Conservation (phyloP, 805 yeast genomes). For the Komagataella kurtzmanii region DNA sequence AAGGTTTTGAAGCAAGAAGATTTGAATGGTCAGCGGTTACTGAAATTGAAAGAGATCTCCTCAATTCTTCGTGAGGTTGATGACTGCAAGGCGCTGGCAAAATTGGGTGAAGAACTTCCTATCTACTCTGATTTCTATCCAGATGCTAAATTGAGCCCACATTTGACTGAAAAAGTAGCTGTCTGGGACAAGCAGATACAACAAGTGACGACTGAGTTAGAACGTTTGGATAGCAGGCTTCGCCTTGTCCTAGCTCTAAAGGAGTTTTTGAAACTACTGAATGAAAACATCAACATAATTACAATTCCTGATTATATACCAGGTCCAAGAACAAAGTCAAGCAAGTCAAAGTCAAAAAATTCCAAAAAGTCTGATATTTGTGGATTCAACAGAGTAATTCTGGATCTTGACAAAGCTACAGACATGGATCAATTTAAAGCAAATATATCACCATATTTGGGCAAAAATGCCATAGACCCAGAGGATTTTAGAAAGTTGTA, state of each 20-base stretch:
- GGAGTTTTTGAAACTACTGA: conserved; percentile 8
- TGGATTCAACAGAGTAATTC: conserved; percentile 25
- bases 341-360: neutral
- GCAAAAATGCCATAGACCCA: conserved; percentile 1
- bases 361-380: conserved; percentile 28
- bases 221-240: neutral
- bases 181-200: conserved; percentile 1
- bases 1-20: conserved; percentile 4
- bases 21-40: conserved; percentile 3
- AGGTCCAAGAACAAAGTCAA: neutral
- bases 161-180: neutral
- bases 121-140: conserved; percentile 15
- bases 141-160: neutral
- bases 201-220: neutral
- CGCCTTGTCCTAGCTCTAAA: conserved; percentile 5
- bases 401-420: conserved; percentile 2
- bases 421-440: neutral
- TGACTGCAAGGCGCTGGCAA: conserved; percentile 10
- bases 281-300: conserved; percentile 10
- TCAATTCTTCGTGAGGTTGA: conserved; percentile 8
- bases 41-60: conserved; percentile 6
- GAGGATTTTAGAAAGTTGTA: conserved; percentile 5
- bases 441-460: neutral
- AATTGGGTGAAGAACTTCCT: conserved; percentile 28
- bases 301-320: conserved; percentile 1